phyloP scores from a whole-genome alignment of 371 early-diverging fungal genomes.

The Haplosporangium sp. region DNA sequence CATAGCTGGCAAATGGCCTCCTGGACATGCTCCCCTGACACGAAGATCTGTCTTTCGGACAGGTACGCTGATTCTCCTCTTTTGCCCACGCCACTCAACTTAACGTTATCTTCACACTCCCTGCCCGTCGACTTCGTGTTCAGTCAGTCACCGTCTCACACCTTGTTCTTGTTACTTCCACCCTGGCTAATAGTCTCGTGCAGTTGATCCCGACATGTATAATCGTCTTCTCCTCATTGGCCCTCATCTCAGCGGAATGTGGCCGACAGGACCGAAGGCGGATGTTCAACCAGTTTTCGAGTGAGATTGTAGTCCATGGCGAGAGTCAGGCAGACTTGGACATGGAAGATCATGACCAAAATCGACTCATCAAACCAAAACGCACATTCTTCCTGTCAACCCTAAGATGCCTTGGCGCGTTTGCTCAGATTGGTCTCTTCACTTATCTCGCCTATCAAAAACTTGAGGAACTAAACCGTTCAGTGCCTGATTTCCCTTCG shows the following conservation, averaged over 20 bases:
- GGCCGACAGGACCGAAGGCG: constrained; percentile 52
- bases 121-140: too few relatives aligned
- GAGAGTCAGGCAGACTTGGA: constrained; percentile 38
- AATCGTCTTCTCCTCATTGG: constrained; percentile 51
- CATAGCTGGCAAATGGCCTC: constrained; percentile 17
- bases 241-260: constrained; percentile 51
- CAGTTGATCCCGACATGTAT: constrained; percentile 52
- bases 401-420: constrained; percentile 44
- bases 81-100: neutral
- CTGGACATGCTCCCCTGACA: constrained; percentile 46
- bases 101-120: neutral
- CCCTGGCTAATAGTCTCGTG: constrained; percentile 22
- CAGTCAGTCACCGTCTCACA: neutral
- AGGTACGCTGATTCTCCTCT: constrained; percentile 13
- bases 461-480: constrained; percentile 14
- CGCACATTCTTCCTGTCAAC: constrained; percentile 42
- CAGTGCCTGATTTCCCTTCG: constrained; percentile 15
- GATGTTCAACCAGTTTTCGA: constrained; percentile 48
- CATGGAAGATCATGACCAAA: constrained; percentile 9
- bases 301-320: constrained; percentile 51
- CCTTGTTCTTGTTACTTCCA: neutral
- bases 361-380: constrained; percentile 44
- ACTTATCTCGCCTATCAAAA: constrained; percentile 38
- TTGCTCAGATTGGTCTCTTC: constrained; percentile 39
- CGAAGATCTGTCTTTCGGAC: constrained; percentile 33